These are phyloP conservation scores for Metarhizium guizhouense DNA, from an alignment of 2,329 filamentous ascomycete species.

Conservation along the genomic window DNA sequence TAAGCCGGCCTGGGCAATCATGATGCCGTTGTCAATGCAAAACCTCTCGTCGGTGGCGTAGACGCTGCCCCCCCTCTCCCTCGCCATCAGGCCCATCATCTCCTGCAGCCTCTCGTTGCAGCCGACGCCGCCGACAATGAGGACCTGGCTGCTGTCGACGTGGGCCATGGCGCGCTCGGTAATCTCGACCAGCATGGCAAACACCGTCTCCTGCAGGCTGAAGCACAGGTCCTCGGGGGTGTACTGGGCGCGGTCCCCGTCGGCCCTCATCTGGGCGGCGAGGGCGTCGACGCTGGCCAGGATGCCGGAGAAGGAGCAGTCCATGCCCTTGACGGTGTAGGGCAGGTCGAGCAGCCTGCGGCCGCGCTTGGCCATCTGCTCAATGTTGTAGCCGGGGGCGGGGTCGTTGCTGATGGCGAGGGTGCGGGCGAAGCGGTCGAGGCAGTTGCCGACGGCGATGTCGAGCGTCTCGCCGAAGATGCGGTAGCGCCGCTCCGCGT, in stretches of 20 bases:
- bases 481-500: conserved; percentile 86
- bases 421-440: conserved; percentile 90
- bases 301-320: conserved; percentile 92
- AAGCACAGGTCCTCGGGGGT: conserved; percentile 87
- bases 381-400: conserved; percentile 95
- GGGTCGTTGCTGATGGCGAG: conserved; percentile 91
- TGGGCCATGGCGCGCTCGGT: conserved; percentile 98
- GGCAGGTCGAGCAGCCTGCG: conserved; percentile 75
- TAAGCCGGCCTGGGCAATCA: conserved; percentile 96
- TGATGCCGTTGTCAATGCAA: conserved; percentile 98
- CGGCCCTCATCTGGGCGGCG: conserved; percentile 53
- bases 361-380: conserved; percentile 75
- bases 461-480: conserved; percentile 98
- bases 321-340: conserved; percentile 98
- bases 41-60: conserved; percentile 95
- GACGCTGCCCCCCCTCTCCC: conserved; percentile 77
- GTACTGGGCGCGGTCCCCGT: conserved; percentile 48
- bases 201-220: conserved; percentile 90
- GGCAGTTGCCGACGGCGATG: conserved; percentile 94
- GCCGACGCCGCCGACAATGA: conserved; percentile 92
- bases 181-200: conserved; percentile 95
- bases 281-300: conserved; percentile 74
- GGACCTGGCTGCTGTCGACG: conserved; percentile 79
- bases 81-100: conserved; percentile 97
- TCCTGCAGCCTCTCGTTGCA: conserved; percentile 91